Evolutionary conservation across 176 grass and related monocot genomes (phyloP).

Genomic region (Rhynchospora breviuscula): DNA sequence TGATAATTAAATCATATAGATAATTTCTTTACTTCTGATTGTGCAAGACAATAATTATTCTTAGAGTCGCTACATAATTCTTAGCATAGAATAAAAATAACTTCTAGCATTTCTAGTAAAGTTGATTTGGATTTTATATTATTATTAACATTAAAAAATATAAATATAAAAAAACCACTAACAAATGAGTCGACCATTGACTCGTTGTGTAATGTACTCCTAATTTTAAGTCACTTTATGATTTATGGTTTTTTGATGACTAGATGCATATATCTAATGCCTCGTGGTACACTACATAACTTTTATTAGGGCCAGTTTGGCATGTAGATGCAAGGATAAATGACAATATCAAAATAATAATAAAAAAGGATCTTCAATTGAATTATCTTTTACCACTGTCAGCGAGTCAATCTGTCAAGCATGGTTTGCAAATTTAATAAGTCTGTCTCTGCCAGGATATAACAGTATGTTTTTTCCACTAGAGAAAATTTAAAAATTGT

Average conservation of each 20-base stretch:
- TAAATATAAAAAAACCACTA: background rate
- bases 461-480: no score
- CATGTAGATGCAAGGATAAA: background rate
- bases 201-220: background rate
- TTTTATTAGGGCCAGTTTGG: background rate
- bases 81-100: no score
- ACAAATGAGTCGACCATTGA: background rate
- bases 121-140: background rate
- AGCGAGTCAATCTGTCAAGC: background rate
- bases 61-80: no score
- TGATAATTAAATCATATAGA: no score
- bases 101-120: no score
- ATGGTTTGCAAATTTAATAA: background rate
- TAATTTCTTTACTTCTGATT: no score
- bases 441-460: background rate
- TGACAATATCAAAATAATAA: background rate
- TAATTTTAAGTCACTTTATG: background rate
- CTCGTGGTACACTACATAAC: background rate
- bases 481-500: background rate
- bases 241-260: background rate
- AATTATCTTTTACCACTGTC: background rate
- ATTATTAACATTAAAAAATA: background rate
- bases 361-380: background rate
- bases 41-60: no score
- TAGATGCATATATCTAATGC: background rate